Conservation (phyloP, 176 grass and related monocot species). For the Aegilops longissima region DNA sequence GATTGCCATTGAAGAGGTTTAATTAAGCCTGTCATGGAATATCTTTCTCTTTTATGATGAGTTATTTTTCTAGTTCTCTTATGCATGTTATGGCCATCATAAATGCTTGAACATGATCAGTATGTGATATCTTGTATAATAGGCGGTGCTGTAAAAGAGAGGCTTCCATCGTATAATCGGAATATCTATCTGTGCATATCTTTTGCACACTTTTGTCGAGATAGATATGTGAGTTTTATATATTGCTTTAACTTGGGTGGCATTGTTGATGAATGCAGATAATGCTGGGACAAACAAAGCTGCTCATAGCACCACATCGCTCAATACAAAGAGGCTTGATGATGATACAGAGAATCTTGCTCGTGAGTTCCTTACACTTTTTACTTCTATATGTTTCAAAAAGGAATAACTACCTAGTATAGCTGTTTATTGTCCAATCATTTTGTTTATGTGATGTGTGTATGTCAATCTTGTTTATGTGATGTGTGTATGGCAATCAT, state of each 20-base stretch:
- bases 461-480: too few relatives aligned
- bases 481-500: too few relatives aligned
- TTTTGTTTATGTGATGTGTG: neutral
- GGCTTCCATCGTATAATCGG: neutral
- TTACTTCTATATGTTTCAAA: neutral
- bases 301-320: slow-evolving; percentile 53
- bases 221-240: neutral
- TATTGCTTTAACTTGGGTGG: neutral
- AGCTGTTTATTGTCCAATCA: neutral
- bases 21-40: neutral
- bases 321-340: slow-evolving; percentile 74
- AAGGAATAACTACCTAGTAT: neutral
- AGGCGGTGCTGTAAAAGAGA: neutral
- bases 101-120: slow-evolving; percentile 2
- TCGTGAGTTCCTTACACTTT: slow-evolving; percentile 41
- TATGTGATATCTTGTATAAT: neutral
- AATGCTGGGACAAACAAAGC: slow-evolving; percentile 67
- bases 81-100: neutral
- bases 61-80: neutral
- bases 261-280: slow-evolving; percentile 37
- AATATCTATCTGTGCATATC: neutral
- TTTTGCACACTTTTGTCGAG: neutral
- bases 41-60: neutral
- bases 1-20: neutral
- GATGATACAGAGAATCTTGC: slow-evolving; percentile 73